Percentiles rank a stretch among this genome's conserved stretches.
phyloP scores from a whole-genome alignment of 805 yeast genomes.

The Dipodascopsis uninucleata region DNA sequence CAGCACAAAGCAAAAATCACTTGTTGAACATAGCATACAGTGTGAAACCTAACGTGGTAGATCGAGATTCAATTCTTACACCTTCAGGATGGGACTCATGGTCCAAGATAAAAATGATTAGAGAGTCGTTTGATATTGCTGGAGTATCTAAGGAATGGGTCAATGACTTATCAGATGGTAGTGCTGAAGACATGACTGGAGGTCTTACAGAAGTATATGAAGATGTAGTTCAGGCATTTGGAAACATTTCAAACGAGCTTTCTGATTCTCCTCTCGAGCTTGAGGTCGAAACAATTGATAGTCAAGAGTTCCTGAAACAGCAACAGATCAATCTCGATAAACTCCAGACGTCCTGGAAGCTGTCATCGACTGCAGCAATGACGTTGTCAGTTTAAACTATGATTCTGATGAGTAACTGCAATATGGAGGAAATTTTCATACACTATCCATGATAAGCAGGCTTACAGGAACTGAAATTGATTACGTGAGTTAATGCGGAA shows the following conservation, averaged over 20 bases:
- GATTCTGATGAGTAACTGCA: no score
- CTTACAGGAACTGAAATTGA: no score
- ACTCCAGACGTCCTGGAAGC: no score
- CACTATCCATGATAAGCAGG: no score
- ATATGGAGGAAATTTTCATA: no score
- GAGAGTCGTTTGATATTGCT: constrained; percentile 28
- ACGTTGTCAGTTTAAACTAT: no score
- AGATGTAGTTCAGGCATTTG: constrained; percentile 25
- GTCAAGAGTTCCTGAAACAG: constrained; percentile 20
- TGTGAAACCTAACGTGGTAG: constrained; percentile 28
- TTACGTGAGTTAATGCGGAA: no score
- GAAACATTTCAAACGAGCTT: constrained; percentile 6
- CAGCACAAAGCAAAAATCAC: constrained; percentile 2
- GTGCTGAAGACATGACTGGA: constrained; percentile 8
- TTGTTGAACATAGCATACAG: constrained; percentile 8
- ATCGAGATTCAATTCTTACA: constrained; percentile 28
- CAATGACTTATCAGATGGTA: constrained; percentile 7
- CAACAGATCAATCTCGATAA: constrained; percentile 12
- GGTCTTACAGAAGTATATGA: constrained; percentile 25
- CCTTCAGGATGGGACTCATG: constrained; percentile 40
- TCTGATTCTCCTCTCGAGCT: no score
- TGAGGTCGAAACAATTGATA: constrained; percentile 8
- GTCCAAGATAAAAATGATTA: constrained; percentile 33
- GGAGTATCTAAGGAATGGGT: constrained; percentile 30
- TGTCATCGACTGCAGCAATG: no score